phyloP scores from a whole-genome alignment of 495 filamentous ascomycete genomes.

The Jackrogersella minutella region DNA sequence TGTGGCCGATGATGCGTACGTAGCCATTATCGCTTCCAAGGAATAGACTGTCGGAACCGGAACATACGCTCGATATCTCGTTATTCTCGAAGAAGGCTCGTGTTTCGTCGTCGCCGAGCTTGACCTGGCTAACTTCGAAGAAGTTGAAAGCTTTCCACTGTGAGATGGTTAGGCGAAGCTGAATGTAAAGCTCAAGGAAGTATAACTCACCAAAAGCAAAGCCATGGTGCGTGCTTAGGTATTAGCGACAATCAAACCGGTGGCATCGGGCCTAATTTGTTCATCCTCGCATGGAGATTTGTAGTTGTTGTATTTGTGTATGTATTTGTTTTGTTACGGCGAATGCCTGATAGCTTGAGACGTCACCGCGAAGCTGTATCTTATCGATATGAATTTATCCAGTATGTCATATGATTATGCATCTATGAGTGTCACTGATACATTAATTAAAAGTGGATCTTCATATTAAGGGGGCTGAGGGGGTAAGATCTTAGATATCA shows the following conservation, averaged over 20 bases:
- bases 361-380: constrained; percentile 15
- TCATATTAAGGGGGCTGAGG: too few species aligned
- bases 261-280: constrained; percentile 10
- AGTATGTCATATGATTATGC: too few species aligned
- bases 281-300: constrained; percentile 23
- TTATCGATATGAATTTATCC: too few species aligned
- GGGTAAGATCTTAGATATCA: too few species aligned
- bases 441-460: too few species aligned
- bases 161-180: constrained; percentile 6
- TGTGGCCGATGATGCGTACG: constrained; percentile 83
- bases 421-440: too few species aligned
- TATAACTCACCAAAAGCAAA: constrained; percentile 42
- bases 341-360: neutral
- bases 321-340: neutral
- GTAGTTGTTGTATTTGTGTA: neutral
- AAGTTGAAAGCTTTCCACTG: constrained; percentile 99
- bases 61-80: constrained; percentile 68
- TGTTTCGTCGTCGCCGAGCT: constrained; percentile 73
- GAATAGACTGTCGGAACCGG: constrained; percentile 90
- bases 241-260: constrained; percentile 32
- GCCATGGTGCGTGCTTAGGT: constrained; percentile 38
- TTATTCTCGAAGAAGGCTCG: constrained; percentile 57
- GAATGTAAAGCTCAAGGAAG: neutral
- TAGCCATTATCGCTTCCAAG: constrained; percentile 83
- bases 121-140: constrained; percentile 91